Evolutionary conservation across 352 stramenopile species (phyloP).

Genomic region (Phytophthora hibernalis): DNA sequence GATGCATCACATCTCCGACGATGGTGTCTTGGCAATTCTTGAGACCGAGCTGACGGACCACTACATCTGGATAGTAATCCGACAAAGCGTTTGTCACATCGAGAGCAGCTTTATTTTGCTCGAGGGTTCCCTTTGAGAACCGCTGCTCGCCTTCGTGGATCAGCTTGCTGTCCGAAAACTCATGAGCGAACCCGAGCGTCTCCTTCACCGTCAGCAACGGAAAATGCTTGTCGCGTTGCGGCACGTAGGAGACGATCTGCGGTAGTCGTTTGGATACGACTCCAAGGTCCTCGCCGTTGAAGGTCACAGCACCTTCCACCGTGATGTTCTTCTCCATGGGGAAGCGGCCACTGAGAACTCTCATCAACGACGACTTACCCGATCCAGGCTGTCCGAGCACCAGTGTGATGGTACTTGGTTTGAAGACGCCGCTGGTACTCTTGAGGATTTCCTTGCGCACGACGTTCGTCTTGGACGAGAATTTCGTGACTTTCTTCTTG

Average conservation of each 20-base stretch:
- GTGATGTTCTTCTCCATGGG: conserved; percentile 36
- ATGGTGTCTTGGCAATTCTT: conserved; percentile 58
- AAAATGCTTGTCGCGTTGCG: conserved; percentile 92
- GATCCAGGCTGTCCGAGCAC: conserved; percentile 38
- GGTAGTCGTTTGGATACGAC: conserved; percentile 36
- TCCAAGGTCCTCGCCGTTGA: conserved; percentile 45
- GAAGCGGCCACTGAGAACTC: conserved; percentile 45
- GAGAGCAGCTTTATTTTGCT: conserved; percentile 32
- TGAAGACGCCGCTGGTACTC: conserved; percentile 50
- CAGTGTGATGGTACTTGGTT: conserved; percentile 48
- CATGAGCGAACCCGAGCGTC: conserved; percentile 65
- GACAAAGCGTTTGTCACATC: conserved; percentile 30
- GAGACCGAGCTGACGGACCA: conserved; percentile 49
- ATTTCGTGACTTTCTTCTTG: conserved; percentile 31
- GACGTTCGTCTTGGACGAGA: conserved; percentile 44
- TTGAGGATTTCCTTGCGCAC: conserved; percentile 60
- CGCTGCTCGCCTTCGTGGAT: conserved; percentile 34
- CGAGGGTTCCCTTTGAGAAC: conserved; percentile 43
- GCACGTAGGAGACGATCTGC: conserved; percentile 48
- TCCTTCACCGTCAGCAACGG: conserved; percentile 37
- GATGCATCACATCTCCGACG: conserved; percentile 57
- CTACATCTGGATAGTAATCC: conserved; percentile 50
- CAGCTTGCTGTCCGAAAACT: conserved; percentile 56
- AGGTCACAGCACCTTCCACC: conserved; percentile 44
- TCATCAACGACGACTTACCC: conserved; percentile 44